Conservation (phyloP, 2,329 filamentous ascomycete genomes). For the Fusarium staphyleae region DNA sequence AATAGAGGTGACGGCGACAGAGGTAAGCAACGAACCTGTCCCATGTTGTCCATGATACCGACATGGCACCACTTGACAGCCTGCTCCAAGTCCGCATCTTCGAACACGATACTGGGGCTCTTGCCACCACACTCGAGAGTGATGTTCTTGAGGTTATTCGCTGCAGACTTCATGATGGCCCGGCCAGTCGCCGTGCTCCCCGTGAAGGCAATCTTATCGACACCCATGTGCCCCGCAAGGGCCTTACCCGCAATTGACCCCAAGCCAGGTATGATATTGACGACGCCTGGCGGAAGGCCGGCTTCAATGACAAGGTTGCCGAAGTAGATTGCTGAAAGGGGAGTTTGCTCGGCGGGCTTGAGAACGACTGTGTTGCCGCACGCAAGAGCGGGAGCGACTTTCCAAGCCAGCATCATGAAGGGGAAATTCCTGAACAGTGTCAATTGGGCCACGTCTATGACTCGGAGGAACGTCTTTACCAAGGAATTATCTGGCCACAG, state of each 20-base stretch:
- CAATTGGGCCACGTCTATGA: neutral
- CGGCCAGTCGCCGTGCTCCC: constrained; percentile 71
- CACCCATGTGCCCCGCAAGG: constrained; percentile 66
- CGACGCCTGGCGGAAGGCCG: constrained; percentile 76
- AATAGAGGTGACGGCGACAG: no score
- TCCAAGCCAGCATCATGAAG: constrained; percentile 65
- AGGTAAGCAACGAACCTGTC: constrained; percentile 52
- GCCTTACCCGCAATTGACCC: constrained; percentile 69
- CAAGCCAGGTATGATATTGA: constrained; percentile 73
- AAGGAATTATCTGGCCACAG: constrained; percentile 71
- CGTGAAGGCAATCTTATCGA: constrained; percentile 76
- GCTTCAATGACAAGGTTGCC: constrained; percentile 70
- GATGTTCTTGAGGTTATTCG: constrained; percentile 64
- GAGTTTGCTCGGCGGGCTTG: constrained; percentile 67
- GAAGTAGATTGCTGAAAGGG: constrained; percentile 65
- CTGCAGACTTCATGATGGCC: constrained; percentile 72
- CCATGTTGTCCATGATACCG: constrained; percentile 61
- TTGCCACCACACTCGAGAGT: constrained; percentile 67
- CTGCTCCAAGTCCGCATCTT: constrained; percentile 65
- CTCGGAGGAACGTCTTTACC: neutral
- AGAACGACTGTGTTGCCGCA: constrained; percentile 65
- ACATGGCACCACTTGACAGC: constrained; percentile 59
- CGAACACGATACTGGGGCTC: constrained; percentile 63
- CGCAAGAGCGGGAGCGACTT: constrained; percentile 70
- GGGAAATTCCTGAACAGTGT: constrained; percentile 6